Conservation (phyloP, 2,329 filamentous ascomycete species). For the Delphinella strobiligena region DNA sequence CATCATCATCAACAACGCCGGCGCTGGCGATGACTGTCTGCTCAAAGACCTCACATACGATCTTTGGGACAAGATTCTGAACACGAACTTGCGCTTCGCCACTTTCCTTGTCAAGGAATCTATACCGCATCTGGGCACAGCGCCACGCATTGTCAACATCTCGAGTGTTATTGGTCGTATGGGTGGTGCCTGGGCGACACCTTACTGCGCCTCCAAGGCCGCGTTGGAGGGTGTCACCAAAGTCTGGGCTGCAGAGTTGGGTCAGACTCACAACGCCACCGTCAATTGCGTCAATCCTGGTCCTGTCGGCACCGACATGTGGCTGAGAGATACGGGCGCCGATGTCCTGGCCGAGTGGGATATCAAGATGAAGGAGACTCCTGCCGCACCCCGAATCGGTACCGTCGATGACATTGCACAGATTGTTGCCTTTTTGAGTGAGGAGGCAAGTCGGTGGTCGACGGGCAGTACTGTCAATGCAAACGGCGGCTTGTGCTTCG, state of each 20-base stretch:
- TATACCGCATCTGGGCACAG: constrained; percentile 17
- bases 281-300: constrained; percentile 11
- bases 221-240: constrained; percentile 8
- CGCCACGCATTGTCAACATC: constrained; percentile 43
- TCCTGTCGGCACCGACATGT: constrained; percentile 11
- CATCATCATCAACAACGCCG: constrained; percentile 28
- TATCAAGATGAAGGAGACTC: constrained; percentile 3
- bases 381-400: constrained; percentile 4
- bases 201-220: constrained; percentile 27
- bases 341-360: constrained; percentile 10
- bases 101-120: constrained; percentile 23
- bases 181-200: constrained; percentile 42
- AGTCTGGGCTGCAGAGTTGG: constrained; percentile 10
- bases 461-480: constrained; percentile 6
- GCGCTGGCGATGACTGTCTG: constrained; percentile 3
- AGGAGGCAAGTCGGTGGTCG: constrained; percentile 4
- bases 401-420: constrained; percentile 5
- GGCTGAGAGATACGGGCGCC: constrained; percentile 10
- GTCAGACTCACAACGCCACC: constrained; percentile 9
- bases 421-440: constrained; percentile 7
- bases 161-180: constrained; percentile 43
- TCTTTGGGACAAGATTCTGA: constrained; percentile 8
- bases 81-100: constrained; percentile 12
- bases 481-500: constrained; percentile 8
- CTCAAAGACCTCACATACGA: constrained; percentile 8